Evolutionary conservation across 1,284 basidiomycete genomes (phyloP), one percentile per base, ranked within the genome.

Genomic region (Puccinia polysora): DNA sequence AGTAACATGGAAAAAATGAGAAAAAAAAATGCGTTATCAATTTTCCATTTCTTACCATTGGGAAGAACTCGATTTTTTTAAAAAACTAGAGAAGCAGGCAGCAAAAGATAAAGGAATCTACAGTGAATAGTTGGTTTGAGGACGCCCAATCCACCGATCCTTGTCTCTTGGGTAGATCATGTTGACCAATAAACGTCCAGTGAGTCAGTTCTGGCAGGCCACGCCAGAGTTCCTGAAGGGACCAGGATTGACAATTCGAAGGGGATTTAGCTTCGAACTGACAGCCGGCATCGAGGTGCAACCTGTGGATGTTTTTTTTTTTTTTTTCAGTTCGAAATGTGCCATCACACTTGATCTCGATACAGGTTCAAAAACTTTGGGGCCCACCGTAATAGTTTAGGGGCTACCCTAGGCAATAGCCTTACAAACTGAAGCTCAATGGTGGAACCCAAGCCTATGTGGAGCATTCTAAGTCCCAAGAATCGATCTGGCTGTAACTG

Each of bases 261-360:
- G 34, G 53, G 5, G 45, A n/a, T 50, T 60, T 59, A 28, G 62
- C 69, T 45, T 52, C 58, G 25, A 71, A 15, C 20, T 53, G 47
- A 28, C 69, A 71, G 3, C 59, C 69, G 14, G 69, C 69, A 43
- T 71, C 69, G 18, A 71, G 40, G 30, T 71, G 69, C 34, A 71
- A 53, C 59, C 69, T 71, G 28, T n/a, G 53, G 32, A 18, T 25
- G 38, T 34, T 23, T 28, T 47, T 56, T 5, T 30, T 10, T 32
- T n/a, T 18, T 8, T 1, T 43, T 40, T 20, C 20, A 40, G 36
- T 43, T 10, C 23, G 18, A 5, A n/a, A 36, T 34, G 12, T 34
- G 30, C 25, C 18, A 56, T 18, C 18, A 7, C n/a, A 18, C 40
- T 20, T 40, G 4, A 38, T 56, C 5, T 36, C 10, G 30, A 3